Evolutionary conservation across 2,329 filamentous ascomycete genomes (phyloP).

Genomic region (Elsinoe fawcettii): DNA sequence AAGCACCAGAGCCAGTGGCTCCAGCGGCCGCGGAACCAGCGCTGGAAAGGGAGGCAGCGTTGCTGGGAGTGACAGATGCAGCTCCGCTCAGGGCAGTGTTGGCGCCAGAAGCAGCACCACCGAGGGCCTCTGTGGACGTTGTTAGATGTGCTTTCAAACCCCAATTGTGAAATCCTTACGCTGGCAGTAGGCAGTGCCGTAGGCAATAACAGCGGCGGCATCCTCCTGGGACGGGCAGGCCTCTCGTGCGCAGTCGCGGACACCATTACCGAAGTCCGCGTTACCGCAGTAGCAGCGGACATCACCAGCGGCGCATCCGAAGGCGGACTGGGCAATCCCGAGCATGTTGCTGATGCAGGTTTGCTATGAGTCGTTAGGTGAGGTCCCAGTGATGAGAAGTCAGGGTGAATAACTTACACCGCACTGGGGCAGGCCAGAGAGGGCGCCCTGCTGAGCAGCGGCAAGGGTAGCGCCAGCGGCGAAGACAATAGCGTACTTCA

Average conservation of each 20-base stretch:
- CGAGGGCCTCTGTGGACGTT: slow-evolving; percentile 14
- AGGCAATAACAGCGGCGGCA: slow-evolving; percentile 28
- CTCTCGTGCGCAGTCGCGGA: slow-evolving; percentile 33
- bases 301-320: slow-evolving; percentile 28
- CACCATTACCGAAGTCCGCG: slow-evolving; percentile 32
- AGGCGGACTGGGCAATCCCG: slow-evolving; percentile 22
- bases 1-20: slow-evolving; percentile 15
- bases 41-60: slow-evolving; percentile 15
- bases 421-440: slow-evolving; percentile 27
- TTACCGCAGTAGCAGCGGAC: slow-evolving; percentile 31
- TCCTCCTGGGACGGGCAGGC: slow-evolving; percentile 24
- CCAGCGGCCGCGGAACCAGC: slow-evolving; percentile 16
- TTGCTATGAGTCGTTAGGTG: slow-evolving; percentile 22
- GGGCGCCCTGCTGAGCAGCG: slow-evolving; percentile 24
- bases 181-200: slow-evolving; percentile 29
- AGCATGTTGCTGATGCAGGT: slow-evolving; percentile 33
- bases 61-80: slow-evolving; percentile 16
- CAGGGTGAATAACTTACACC: slow-evolving; percentile 27
- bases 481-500: slow-evolving; percentile 29
- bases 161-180: slow-evolving; percentile 7
- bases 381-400: background rate
- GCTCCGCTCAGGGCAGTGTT: slow-evolving; percentile 14
- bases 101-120: slow-evolving; percentile 11
- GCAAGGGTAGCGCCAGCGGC: slow-evolving; percentile 28
- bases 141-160: background rate